Base-by-base conservation (phyloP, 1,284 basidiomycete genomes). In the Apiotrichum porosum region DNA sequence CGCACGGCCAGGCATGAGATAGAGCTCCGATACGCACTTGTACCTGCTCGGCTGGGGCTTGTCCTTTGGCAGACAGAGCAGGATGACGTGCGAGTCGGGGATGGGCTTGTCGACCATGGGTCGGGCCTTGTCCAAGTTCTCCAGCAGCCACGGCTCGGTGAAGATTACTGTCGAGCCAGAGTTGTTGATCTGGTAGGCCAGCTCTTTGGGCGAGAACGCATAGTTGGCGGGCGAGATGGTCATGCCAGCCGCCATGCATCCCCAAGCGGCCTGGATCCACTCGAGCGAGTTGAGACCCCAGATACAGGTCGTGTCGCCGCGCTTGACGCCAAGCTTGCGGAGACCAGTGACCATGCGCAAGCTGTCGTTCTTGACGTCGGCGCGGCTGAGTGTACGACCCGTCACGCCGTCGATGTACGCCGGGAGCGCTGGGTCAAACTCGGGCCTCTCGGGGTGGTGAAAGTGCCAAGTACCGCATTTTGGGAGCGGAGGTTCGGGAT, bases 361-460 rank as follows among this genome's bases (percentile, higher is more conserved):
- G 0, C 83, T 76, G 19, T 82, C 69, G 15, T 77, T 65, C 23
- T 78, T 78, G 19, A 84, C 67, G 24, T 80, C 76, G 0, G 61
- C 78, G 15, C 85, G 79, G 0, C 83, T 78, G 22, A 88, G 58
- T 3, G 75, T 75, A 0, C 76, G 71, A 0, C 80, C 83, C 0
- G 83, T 79, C 2, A 73, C 67, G 0, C 82, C 83, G 58, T 88
- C 86, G 44, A 86, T 77, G 65, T 81, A 86, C 0, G 84, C 84
- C 10, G 78, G 77, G 4, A 70, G 53, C 23, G 55, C 40, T 4
- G 50, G 52, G 37, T 62, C 37, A 42, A 44, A 44, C 26, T 17
- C 17, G 33, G 38, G 30, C 12, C 18, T 13, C 4, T 21, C 36
- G 2, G 44, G 40, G 17, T 46, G 33, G 15, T 37, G 44, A 28